These are phyloP conservation scores for Galium porrigens DNA, from an alignment of 305 asterid genomes.

Conservation along the genomic window DNA sequence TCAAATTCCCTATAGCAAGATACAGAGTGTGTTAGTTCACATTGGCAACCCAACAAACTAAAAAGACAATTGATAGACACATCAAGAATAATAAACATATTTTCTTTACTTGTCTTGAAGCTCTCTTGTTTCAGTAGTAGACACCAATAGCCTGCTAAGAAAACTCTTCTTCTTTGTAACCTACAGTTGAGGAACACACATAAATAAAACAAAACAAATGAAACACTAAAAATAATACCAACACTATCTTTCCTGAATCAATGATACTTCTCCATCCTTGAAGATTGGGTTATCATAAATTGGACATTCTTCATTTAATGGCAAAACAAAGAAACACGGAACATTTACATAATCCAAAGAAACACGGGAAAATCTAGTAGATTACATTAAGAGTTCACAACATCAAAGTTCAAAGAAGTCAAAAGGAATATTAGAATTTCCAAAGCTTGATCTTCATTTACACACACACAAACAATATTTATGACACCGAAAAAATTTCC, in stretches of 20 bases:
- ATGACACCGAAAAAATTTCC: background rate
- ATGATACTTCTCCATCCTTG: too few species aligned
- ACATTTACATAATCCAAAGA: background rate
- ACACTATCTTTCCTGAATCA: too few species aligned
- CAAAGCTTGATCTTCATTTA: background rate
- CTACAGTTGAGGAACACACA: slow-evolving; percentile 27
- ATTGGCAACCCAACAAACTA: slow-evolving; percentile 14
- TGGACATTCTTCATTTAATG: too few species aligned
- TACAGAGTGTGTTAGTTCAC: slow-evolving; percentile 19
- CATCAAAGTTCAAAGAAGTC: background rate
- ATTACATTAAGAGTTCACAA: background rate
- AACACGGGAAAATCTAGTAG: background rate
- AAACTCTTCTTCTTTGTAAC: slow-evolving; percentile 51
- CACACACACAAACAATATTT: background rate
- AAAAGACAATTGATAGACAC: slow-evolving; percentile 15
- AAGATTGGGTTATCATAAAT: too few species aligned
- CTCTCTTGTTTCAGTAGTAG: slow-evolving; percentile 48
- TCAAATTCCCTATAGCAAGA: slow-evolving; percentile 55
- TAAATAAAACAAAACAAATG: slow-evolving; percentile 12
- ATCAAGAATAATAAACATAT: slow-evolving; percentile 8
- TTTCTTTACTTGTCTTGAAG: slow-evolving; percentile 55
- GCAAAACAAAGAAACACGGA: background rate
- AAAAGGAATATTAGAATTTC: background rate
- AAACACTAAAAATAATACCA: background rate
- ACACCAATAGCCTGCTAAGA: slow-evolving; percentile 40